Evolutionary conservation across 495 filamentous ascomycete species (phyloP).

Genomic region (Staphylotrichum longicolle): DNA sequence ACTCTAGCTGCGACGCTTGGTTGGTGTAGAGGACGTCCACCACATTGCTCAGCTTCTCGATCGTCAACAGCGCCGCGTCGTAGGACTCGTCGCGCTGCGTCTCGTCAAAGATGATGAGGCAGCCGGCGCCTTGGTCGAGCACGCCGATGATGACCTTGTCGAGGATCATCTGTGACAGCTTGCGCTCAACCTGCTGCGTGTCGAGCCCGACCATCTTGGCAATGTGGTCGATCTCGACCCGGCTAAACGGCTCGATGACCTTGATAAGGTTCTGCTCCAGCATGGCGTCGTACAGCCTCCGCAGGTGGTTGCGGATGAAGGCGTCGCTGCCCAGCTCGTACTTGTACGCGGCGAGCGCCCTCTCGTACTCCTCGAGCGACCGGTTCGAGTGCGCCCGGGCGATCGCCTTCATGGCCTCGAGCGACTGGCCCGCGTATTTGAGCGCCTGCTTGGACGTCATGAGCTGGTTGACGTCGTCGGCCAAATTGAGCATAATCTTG

Average conservation of each 20-base stretch:
- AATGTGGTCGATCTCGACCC: constrained; percentile 94
- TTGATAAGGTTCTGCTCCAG: constrained; percentile 98
- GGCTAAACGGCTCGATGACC: constrained; percentile 96
- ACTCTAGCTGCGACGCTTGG: constrained; percentile 94
- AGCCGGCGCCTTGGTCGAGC: constrained; percentile 94
- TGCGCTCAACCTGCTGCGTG: constrained; percentile 94
- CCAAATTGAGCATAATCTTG: constrained; percentile 98
- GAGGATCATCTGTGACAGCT: constrained; percentile 97
- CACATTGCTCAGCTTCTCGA: constrained; percentile 95
- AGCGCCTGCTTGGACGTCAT: constrained; percentile 92
- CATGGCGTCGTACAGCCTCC: constrained; percentile 94
- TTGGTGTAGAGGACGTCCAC: constrained; percentile 97
- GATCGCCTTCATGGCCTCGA: constrained; percentile 98
- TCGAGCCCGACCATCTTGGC: constrained; percentile 96
- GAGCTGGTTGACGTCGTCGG: constrained; percentile 89
- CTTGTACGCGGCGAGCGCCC: constrained; percentile 80
- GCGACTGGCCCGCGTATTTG: constrained; percentile 88
- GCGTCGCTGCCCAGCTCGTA: constrained; percentile 88
- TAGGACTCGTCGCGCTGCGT: constrained; percentile 88
- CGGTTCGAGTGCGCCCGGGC: constrained; percentile 93
- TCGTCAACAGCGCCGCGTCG: constrained; percentile 89
- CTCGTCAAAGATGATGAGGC: constrained; percentile 96
- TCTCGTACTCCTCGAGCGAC: constrained; percentile 93
- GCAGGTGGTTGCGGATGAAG: constrained; percentile 94
- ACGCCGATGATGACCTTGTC: constrained; percentile 98